Evolutionary conservation across 2,329 filamentous ascomycete species (phyloP).

Genomic region (Penicillium palitans): DNA sequence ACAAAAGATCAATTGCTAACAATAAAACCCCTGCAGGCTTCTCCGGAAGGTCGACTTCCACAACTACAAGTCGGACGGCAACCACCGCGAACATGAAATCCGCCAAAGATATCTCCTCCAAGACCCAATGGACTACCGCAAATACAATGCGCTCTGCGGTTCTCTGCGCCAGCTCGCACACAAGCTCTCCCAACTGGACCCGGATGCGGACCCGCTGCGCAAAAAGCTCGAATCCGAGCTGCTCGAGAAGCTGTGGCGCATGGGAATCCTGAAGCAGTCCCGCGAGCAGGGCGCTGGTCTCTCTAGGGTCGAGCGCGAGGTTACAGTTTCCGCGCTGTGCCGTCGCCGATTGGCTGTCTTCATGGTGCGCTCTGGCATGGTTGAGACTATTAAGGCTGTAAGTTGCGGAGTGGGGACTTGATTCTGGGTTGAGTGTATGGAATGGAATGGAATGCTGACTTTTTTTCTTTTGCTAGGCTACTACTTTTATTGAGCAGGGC

Average conservation of each 20-base stretch:
- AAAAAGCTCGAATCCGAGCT: slow-evolving; percentile 83
- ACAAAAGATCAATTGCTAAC: slow-evolving; percentile 2
- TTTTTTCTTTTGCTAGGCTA: slow-evolving; percentile 32
- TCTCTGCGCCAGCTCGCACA: slow-evolving; percentile 89
- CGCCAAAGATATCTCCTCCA: slow-evolving; percentile 87
- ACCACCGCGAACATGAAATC: slow-evolving; percentile 79
- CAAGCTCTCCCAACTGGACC: slow-evolving; percentile 75
- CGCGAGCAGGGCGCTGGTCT: slow-evolving; percentile 73
- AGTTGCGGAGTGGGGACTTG: slow-evolving; percentile 17
- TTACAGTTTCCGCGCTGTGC: slow-evolving; percentile 87
- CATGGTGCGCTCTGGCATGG: slow-evolving; percentile 89
- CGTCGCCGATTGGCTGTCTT: slow-evolving; percentile 80
- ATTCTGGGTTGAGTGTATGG: not conserved
- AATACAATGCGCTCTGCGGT: slow-evolving; percentile 67
- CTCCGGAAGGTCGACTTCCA: slow-evolving; percentile 91
- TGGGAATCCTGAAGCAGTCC: slow-evolving; percentile 76
- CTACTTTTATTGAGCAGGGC: slow-evolving; percentile 86
- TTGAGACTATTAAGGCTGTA: slow-evolving; percentile 81
- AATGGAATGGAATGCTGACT: not conserved
- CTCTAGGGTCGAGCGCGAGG: slow-evolving; percentile 74
- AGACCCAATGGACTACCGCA: slow-evolving; percentile 80
- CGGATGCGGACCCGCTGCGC: slow-evolving; percentile 73
- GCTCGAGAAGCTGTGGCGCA: slow-evolving; percentile 87
- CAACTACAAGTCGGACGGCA: slow-evolving; percentile 84
- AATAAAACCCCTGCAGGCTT: slow-evolving; percentile 50